Base-by-base conservation (phyloP, 2,329 filamentous ascomycete species). In the Botrytis byssoidea region DNA sequence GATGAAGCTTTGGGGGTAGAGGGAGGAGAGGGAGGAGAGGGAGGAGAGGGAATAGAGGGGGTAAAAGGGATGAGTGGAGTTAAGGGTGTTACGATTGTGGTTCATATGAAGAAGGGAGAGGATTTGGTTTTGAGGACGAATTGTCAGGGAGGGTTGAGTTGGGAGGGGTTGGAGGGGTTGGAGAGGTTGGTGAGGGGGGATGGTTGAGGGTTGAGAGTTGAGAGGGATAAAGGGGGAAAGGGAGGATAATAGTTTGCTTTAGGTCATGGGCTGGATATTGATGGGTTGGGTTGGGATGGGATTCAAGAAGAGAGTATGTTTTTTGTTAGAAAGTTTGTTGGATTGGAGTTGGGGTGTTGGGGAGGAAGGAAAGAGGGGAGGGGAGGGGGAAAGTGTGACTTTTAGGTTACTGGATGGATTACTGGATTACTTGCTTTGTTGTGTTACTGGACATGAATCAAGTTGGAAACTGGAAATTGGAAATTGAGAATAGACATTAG, bases 121-220 rank as follows among this genome's bases (percentile, higher is more conserved):
- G 77, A 81, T 68, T 74, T 80, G 73, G 72, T 79, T 57, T 60
- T 78, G n/a, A 76, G 72, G 64, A n/a, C 46, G 20, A 29, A 69
- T 64, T 35, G 18, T 46, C 22, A 46, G 35, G 48, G 65, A 0
- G 6, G 10, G 2, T 42, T 68, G 46, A 68, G 35, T 57, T 68
- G 46, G 35, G 46, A 55, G 25, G 65, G 65, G 0, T 55, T 68
- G 35, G 46, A 55, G 25, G 65, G 65, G 0, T 55, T 68, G 16
- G 64, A 66, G 12, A 51, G 48, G 35, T 16, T 68, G 35, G 1
- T 57, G 9, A 8, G 22, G 25, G 3, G 12, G 51, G 32, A 32
- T 2, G 3, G 32, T 32, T 32, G 29, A 44, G 29, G 16, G 42
- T 35, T 35, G 64, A 10, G 42, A 1, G 42, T 18, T 44, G 16